Evolutionary conservation across 768 basidiomycete species (phyloP).

Genomic region (Lyophyllum semitale): DNA sequence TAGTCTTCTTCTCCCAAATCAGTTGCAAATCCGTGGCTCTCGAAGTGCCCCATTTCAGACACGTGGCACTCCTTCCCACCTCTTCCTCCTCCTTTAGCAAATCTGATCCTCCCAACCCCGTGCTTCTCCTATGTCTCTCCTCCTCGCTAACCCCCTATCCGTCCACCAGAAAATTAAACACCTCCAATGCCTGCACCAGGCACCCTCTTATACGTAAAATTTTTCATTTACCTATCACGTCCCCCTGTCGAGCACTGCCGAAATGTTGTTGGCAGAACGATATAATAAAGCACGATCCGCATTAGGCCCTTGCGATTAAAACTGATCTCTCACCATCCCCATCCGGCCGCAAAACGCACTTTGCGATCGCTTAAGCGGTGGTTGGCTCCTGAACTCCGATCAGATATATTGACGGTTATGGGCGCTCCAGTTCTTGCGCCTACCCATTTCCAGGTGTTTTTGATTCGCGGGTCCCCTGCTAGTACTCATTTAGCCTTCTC

Average conservation of each 20-base stretch:
- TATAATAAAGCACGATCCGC: constrained; percentile 15
- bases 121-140: not conserved
- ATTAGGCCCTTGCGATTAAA: constrained; percentile 10
- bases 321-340: constrained; percentile 14
- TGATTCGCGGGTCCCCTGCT: constrained; percentile 2
- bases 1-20: constrained; percentile 13
- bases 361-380: constrained; percentile 14
- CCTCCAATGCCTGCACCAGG: constrained; percentile 3
- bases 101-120: not conserved
- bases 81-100: constrained; percentile 4
- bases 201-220: constrained; percentile 11
- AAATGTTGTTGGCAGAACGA: not conserved
- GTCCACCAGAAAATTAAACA: too few relatives aligned
- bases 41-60: constrained; percentile 8
- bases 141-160: too few relatives aligned
- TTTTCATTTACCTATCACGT: constrained; percentile 4
- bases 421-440: constrained; percentile 4
- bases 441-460: constrained; percentile 12
- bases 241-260: constrained; percentile 15
- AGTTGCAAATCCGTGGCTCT: constrained; percentile 18
- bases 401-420: constrained; percentile 12
- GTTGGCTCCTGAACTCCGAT: constrained; percentile 16
- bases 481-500: constrained; percentile 1
- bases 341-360: constrained; percentile 3
- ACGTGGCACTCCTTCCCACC: constrained; percentile 9